These are phyloP conservation scores for Capronia americana DNA, from an alignment of 2,329 filamentous ascomycete genomes.

Conservation along the genomic window DNA sequence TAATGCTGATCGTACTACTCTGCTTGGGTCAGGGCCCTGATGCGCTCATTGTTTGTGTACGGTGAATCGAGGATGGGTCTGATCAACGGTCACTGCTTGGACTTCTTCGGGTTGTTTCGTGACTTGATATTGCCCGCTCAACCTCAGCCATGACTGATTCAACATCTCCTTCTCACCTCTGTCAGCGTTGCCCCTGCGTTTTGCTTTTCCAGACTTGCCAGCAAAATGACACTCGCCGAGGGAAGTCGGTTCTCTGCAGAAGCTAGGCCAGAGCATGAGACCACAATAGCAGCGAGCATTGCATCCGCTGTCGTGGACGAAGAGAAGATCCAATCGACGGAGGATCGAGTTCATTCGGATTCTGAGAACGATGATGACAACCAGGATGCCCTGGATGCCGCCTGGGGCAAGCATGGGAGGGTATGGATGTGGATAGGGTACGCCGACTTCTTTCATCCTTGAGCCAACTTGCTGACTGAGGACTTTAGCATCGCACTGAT, in stretches of 20 bases:
- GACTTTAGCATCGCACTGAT: conserved; percentile 26
- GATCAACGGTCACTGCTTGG: neutral
- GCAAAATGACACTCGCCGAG: neutral
- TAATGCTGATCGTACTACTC: conserved; percentile 12
- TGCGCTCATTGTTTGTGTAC: conserved; percentile 1
- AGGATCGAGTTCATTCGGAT: neutral
- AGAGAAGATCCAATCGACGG: conserved; percentile 14
- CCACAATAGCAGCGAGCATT: conserved; percentile 2
- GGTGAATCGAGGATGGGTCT: conserved; percentile 4
- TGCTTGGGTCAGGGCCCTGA: neutral
- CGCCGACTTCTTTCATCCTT: neutral
- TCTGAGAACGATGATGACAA: conserved; percentile 11
- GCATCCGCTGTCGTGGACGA: conserved; percentile 11
- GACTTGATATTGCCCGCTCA: conserved; percentile 1
- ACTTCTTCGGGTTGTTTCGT: neutral
- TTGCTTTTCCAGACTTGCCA: neutral
- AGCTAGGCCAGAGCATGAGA: neutral
- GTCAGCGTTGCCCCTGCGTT: neutral
- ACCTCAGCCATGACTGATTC: neutral
- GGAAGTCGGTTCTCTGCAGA: neutral
- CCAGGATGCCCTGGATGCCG: conserved; percentile 13
- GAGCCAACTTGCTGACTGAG: conserved; percentile 3
- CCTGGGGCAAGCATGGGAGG: conserved; percentile 29
- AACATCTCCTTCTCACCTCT: neutral
- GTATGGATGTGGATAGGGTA: conserved; percentile 30